Evolutionary conservation across 148 eudicot species (phyloP).

Genomic region (Oxyria digyna): DNA sequence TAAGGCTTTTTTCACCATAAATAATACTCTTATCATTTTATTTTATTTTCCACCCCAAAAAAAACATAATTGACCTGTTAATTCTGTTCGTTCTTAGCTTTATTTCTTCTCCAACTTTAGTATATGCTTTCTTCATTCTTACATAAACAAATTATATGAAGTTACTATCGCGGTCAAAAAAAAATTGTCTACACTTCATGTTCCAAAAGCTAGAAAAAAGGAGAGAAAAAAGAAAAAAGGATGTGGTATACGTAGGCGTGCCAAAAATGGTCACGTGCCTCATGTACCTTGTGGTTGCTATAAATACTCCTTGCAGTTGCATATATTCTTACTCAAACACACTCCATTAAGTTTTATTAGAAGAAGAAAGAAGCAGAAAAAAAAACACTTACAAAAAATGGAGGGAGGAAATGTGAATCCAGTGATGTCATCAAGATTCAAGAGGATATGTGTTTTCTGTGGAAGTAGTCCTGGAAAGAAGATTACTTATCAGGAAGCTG

Average conservation of each 20-base stretch:
- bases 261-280: not conserved
- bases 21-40: too few species aligned
- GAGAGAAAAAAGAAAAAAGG: not conserved
- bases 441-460: conserved; percentile 92
- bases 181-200: not conserved
- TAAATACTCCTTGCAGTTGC: not conserved
- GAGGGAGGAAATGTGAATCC: conserved; percentile 48
- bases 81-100: too few species aligned
- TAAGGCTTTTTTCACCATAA: too few species aligned
- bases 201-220: not conserved
- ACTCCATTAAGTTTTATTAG: not conserved
- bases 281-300: not conserved
- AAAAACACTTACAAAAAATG: conserved; percentile 21
- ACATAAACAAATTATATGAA: too few species aligned
- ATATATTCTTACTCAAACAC: not conserved
- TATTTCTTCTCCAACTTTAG: not conserved
- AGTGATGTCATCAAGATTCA: conserved; percentile 41
- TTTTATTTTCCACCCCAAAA: too few species aligned
- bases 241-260: not conserved
- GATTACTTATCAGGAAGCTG: conserved; percentile 90
- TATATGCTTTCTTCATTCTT: too few species aligned
- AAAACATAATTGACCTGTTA: too few species aligned
- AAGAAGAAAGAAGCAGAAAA: not conserved
- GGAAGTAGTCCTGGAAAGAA: conserved; percentile 98
- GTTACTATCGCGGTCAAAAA: not conserved